Conservation (phyloP, 768 basidiomycete species). For the Pulveroboletus sp. region DNA sequence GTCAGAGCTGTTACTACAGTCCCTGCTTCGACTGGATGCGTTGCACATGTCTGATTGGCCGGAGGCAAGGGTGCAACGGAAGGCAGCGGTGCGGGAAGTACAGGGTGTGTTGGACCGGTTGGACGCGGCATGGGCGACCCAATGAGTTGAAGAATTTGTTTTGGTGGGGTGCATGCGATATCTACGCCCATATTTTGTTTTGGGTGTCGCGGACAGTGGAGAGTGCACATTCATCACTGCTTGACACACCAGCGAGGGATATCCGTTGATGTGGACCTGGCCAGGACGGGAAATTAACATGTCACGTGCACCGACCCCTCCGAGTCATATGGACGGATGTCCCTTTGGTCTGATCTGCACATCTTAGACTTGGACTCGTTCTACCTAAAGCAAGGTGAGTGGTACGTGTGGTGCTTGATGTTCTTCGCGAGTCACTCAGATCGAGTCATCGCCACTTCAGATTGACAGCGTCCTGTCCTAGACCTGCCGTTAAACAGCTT, state of each 20-base stretch:
- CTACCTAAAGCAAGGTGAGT: neutral
- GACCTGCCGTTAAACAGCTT: neutral
- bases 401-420: neutral
- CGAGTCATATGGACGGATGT: neutral
- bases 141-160: constrained; percentile 7
- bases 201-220: neutral
- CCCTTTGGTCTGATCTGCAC: neutral
- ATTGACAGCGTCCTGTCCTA: neutral
- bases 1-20: constrained; percentile 79
- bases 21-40: constrained; percentile 83
- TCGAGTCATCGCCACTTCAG: constrained; percentile 11
- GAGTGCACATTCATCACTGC: too few relatives aligned
- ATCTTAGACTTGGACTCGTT: neutral
- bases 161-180: neutral
- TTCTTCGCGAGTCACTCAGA: constrained; percentile 4
- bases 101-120: constrained; percentile 78
- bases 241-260: too few relatives aligned
- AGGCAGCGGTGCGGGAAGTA: constrained; percentile 81
- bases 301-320: neutral
- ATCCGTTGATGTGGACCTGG: too few relatives aligned
- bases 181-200: neutral
- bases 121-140: constrained; percentile 60
- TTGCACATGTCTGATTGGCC: constrained; percentile 67
- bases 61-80: constrained; percentile 73
- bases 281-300: too few relatives aligned